Base-by-base conservation (phyloP, 2,329 filamentous ascomycete genomes). In the Aspergillus clavatus region DNA sequence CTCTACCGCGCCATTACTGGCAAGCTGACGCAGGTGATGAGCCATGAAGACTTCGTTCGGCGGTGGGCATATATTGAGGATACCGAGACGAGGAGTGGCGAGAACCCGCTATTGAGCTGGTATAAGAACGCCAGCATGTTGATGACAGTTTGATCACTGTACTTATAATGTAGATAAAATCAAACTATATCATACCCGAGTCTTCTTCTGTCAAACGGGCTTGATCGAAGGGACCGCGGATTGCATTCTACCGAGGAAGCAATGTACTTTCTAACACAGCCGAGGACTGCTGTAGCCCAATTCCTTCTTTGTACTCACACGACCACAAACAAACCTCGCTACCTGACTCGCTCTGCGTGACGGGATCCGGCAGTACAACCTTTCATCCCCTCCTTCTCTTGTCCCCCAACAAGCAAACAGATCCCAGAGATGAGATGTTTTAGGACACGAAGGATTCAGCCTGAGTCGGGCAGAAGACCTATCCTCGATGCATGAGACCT, bases 111-210 rank as follows among this genome's bases (percentile, higher is more conserved):
- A 61, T 65, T 97, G 68, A 86, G 75, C 58, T 96, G 93, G 84
- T 98, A 97, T 71, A 86, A 87, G 72, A 98, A 98, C 69, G 90
- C 91, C 42, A 93, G 86, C 68, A 86, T 96, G 58, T 80, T 97
- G 79, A 84, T 89, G 40, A 96, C 90, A 42, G 80, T 93, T 56
- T 94, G 42, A 46, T 35, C 7, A 31, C 43, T 27, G 40, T 47
- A n/a, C 39, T 40, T 5, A 12, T 42, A 31, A 18, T 28, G n/a
- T 40, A 14, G 7, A 19, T 40, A 23, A 40, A 14, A 27, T 8
- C 5, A n/a, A 16, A 40, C 18, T 12, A 47, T 47, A 35, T 1
- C 31, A 21, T 21, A 44, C 40, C 12, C 18, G 19, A 16, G n/a
- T 48, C 43, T 43, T 37, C 16, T 46, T 33, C 23, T 38, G 40